Conservation (phyloP, 257 asterid species). For the Plantago elongata region DNA sequence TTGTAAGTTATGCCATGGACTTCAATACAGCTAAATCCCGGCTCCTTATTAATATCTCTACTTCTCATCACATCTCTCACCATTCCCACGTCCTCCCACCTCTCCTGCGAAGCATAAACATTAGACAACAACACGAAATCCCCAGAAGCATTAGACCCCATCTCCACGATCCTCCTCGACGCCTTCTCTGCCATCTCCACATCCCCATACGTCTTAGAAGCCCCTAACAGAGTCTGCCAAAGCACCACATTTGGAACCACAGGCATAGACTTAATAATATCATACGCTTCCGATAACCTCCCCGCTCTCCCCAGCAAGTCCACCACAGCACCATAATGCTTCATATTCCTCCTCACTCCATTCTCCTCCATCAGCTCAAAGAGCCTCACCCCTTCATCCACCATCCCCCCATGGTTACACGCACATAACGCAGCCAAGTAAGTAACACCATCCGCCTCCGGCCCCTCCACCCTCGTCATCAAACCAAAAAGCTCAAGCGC, state of each 20-base stretch:
- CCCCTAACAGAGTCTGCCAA: constrained; percentile 88
- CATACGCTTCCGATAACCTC: constrained; percentile 55
- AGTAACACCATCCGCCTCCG: constrained; percentile 56
- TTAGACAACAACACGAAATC: constrained; percentile 84
- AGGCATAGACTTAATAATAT: constrained; percentile 56
- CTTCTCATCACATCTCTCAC: constrained; percentile 78
- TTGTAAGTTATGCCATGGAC: constrained; percentile 46
- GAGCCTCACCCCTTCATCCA: constrained; percentile 70
- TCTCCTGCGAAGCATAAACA: constrained; percentile 65
- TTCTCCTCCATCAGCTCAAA: constrained; percentile 52
- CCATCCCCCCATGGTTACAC: constrained; percentile 93
- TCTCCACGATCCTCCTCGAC: constrained; percentile 72
- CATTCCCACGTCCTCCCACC: constrained; percentile 81
- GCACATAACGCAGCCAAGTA: constrained; percentile 77
- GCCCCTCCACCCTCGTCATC: constrained; percentile 31
- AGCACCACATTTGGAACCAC: constrained; percentile 62
- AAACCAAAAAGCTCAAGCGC: constrained; percentile 52
- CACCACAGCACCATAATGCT: constrained; percentile 86
- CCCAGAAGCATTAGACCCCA: constrained; percentile 79
- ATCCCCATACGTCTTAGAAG: constrained; percentile 64
- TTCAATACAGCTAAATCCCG: constrained; percentile 80
- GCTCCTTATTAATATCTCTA: constrained; percentile 66
- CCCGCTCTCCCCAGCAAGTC: constrained; percentile 91
- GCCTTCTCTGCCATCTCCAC: constrained; percentile 86
- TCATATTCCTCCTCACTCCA: constrained; percentile 50